These are phyloP conservation scores for Mortierella sp. DNA, from an alignment of 371 early-diverging fungal genomes.

Conservation along the genomic window DNA sequence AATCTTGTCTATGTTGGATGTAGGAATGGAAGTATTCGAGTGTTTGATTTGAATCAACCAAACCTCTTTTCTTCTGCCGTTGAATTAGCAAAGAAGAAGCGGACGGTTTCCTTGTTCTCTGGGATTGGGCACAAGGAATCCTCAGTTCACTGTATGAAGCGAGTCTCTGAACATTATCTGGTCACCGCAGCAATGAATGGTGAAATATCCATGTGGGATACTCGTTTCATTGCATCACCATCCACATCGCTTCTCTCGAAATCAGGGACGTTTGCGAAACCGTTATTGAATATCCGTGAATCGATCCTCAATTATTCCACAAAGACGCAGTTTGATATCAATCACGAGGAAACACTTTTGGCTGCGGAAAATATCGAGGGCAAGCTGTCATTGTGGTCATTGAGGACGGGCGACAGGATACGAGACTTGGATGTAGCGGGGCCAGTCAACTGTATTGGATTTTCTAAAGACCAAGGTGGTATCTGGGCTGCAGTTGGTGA, in stretches of 20 bases:
- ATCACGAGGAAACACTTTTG: conserved; percentile 34
- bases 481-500: conserved; percentile 34
- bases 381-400: conserved; percentile 44
- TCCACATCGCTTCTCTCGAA: neutral
- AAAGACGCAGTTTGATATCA: conserved; percentile 35
- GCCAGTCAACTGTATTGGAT: conserved; percentile 16
- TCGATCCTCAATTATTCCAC: conserved; percentile 24
- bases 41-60: conserved; percentile 42
- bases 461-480: conserved; percentile 22
- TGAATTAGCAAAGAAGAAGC: conserved; percentile 7
- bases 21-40: conserved; percentile 39
- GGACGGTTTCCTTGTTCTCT: neutral
- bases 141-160: conserved; percentile 33
- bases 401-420: conserved; percentile 38
- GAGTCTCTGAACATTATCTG: conserved; percentile 33
- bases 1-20: conserved; percentile 52
- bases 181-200: conserved; percentile 54
- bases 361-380: conserved; percentile 26
- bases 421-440: conserved; percentile 29
- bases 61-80: neutral
- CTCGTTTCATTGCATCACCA: conserved; percentile 26
- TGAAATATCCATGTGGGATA: conserved; percentile 52
- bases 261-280: conserved; percentile 11
- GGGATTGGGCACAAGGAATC: conserved; percentile 52
- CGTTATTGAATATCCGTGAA: conserved; percentile 33